Evolutionary conservation across 495 filamentous ascomycete species (phyloP), one percentile per base, ranked within the genome.

Genomic region (Astrothelium macrocarpum): DNA sequence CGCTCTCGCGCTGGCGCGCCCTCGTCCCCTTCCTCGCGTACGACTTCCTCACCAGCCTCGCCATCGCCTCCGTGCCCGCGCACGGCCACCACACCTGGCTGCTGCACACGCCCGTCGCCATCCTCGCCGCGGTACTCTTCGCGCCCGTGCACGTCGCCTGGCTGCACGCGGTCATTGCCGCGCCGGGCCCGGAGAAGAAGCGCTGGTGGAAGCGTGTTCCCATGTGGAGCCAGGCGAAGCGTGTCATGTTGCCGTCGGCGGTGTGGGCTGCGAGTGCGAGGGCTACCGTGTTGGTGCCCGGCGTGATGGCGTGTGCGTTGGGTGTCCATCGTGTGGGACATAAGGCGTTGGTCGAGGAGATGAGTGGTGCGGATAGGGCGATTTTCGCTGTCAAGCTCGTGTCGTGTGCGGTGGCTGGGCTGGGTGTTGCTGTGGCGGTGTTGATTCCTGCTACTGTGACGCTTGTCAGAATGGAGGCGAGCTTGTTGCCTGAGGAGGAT

Each of bases 381-480:
- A 49, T 67, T 56, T 18, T 80, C 23, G 66, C 64, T 62, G 70
- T 77, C 42, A 64, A 68, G 26, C 70, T 74, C 29, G 45, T 78
- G 32, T 68, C 70, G 7, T 66, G 82, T 53, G 39, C 73, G 29
- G 43, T 74, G 20, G 62, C 79, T 46, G 73, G 73, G 14, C 61
- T 75, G 32, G 61, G 80, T 31, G 67, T 80, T 20, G 66, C 71
- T 28, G 65, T 84, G 49, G 70, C 85, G 34, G 71, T 89, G 56
- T 71, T 80, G 53, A 73, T 90, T 64, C 88, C 88, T 5, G 84
- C 83, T 14, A 74, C 73, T 9, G 85, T 87, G 16, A 82, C 82
- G 32, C 80, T 87, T 43, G 77, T 83, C 64, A 87, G 88, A 62
- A 82, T 90, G 26, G 85, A 90, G 53, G 87, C 88, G 18, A 87